phyloP scores from a whole-genome alignment of 192 early-diverging fungal species.

The Coemansia sp. region DNA sequence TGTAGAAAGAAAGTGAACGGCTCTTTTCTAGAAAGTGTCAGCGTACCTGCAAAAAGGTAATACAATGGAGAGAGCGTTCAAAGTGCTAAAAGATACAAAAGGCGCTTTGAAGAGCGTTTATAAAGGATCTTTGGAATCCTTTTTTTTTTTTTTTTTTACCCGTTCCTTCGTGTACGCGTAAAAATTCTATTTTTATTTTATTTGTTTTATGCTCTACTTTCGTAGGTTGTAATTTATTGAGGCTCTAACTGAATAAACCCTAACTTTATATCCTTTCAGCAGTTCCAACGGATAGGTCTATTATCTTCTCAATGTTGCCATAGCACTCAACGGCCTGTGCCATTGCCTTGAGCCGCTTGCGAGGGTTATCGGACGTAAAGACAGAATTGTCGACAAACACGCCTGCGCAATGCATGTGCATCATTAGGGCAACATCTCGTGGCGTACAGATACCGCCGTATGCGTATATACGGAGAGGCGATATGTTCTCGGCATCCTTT shows the following conservation, averaged over 20 bases:
- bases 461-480: neutral
- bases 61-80: too few relatives aligned
- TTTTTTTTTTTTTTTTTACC: too few relatives aligned
- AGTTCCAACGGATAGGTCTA: neutral
- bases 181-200: too few relatives aligned
- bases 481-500: neutral
- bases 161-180: too few relatives aligned
- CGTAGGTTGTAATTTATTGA: too few relatives aligned
- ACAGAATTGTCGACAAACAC: neutral
- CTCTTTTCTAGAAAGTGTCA: neutral
- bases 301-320: neutral
- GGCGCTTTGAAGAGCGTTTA: too few relatives aligned
- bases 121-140: too few relatives aligned
- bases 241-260: too few relatives aligned
- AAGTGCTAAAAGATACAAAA: too few relatives aligned
- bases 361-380: neutral
- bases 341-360: neutral
- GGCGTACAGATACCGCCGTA: neutral
- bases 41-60: too few relatives aligned
- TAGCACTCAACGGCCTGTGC: neutral
- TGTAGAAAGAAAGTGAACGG: neutral
- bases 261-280: neutral
- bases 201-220: too few relatives aligned
- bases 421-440: conserved; percentile 1
- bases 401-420: neutral